These are phyloP conservation scores for Coemansia asiatica DNA, from an alignment of 192 early-diverging fungal species.

Conservation along the genomic window DNA sequence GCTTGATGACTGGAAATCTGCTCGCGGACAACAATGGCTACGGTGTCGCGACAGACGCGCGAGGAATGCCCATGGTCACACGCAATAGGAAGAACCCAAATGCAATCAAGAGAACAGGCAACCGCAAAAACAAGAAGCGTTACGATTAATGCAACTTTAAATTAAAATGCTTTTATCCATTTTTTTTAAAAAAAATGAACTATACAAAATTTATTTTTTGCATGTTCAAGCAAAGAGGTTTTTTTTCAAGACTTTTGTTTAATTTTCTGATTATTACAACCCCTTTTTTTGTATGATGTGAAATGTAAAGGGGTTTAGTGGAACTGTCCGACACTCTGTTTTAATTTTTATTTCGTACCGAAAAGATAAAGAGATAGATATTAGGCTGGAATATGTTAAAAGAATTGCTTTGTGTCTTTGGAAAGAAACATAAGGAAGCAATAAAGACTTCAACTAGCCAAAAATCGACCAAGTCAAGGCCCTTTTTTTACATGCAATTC, in stretches of 20 bases:
- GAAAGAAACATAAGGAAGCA: no score
- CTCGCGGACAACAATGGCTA: conserved; percentile 50
- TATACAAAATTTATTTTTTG: not conserved
- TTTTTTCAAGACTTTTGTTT: no score
- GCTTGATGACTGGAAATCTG: conserved; percentile 27
- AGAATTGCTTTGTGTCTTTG: not conserved
- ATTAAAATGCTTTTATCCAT: not conserved
- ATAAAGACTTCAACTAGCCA: not conserved
- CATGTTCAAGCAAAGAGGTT: not conserved
- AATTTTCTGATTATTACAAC: no score
- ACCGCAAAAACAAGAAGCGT: conserved; percentile 60
- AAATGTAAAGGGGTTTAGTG: no score
- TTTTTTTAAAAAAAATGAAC: not conserved
- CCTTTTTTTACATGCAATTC: no score
- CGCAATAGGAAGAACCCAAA: conserved; percentile 75
- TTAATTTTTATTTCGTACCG: no score
- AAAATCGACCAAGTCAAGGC: not conserved
- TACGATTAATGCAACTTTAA: conserved; percentile 12
- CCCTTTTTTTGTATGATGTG: no score
- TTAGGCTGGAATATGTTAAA: not conserved
- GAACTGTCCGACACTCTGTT: no score
- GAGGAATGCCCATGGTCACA: conserved; percentile 61
- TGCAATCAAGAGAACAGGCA: conserved; percentile 51
- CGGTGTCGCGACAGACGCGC: conserved; percentile 65
- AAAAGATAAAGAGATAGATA: no score